Evolutionary conservation across 1,284 basidiomycete genomes (phyloP).

Genomic region (Ustilago shanxiensis): DNA sequence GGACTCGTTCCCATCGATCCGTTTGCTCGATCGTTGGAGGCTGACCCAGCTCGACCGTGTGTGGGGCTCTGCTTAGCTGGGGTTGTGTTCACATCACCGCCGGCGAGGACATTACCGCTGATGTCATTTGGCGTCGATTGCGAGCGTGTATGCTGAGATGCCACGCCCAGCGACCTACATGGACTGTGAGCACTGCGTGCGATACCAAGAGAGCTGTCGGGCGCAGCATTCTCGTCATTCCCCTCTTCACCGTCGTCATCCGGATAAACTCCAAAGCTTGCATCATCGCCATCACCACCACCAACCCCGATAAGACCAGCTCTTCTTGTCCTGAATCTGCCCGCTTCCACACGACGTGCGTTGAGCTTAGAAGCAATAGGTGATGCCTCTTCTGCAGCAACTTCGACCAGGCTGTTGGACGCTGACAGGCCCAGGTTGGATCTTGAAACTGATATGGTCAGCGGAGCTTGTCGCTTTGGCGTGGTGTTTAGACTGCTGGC

Average conservation of each 20-base stretch:
- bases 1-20: conserved; percentile 12
- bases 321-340: conserved; percentile 26
- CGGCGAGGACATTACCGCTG: conserved; percentile 24
- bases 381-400: conserved; percentile 19
- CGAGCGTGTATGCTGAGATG: conserved; percentile 26
- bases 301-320: conserved; percentile 36
- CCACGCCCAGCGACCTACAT: conserved; percentile 21
- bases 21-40: neutral
- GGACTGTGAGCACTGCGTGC: conserved; percentile 17
- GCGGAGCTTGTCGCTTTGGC: conserved; percentile 27
- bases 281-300: conserved; percentile 21
- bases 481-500: conserved; percentile 29
- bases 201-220: conserved; percentile 13
- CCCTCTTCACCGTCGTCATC: conserved; percentile 25
- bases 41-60: conserved; percentile 6
- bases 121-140: conserved; percentile 29
- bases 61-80: conserved; percentile 4
- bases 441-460: conserved; percentile 31
- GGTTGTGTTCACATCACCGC: conserved; percentile 7
- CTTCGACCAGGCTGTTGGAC: conserved; percentile 4
- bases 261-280: conserved; percentile 14
- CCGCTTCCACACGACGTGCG: conserved; percentile 34
- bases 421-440: conserved; percentile 35
- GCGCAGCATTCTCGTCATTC: conserved; percentile 37
- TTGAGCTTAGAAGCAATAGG: conserved; percentile 29